Base-by-base conservation (phyloP, 495 filamentous ascomycete species). In the Hypoxylon fragiforme region DNA sequence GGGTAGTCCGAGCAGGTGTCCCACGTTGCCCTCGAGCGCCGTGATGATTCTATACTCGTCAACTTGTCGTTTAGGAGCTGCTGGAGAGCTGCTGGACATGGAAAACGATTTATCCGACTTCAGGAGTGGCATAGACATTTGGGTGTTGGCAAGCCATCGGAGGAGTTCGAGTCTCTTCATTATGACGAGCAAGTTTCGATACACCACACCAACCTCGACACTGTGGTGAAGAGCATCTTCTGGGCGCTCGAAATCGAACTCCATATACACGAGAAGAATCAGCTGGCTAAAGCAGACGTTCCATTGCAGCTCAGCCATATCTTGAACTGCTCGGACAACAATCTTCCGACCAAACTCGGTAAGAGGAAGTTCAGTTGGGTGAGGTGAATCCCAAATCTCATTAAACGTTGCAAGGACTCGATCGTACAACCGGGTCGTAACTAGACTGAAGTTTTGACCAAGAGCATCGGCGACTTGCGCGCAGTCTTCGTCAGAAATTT, bases 211-310 rank as follows among this genome's bases (percentile, higher is more conserved):
- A 16, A 86, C 78, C 55, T 91, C 82, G 50, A 92, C 87, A 11
- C 74, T 71, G n/a, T 73, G 58, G 51, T 81, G 70, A 18, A 82
- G 77, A 1, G 84, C 80, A 11, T 82, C 78, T 20, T 87, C 84
- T 21, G 82, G 80, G 58, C 81, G 79, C 40, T 92, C 82, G 24
- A 86, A 78, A 56, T 92, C 91, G 35, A 82, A 81, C 62, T 89
- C 87, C 67, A 97, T 82, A 57, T 96, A 88, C 13, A 91, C 77
- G 8, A 94, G 77, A 3, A 97, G 73, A n/a, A 91, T 75, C 1
- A 96, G 66, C n/a, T 97, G 80, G 65, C 90, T 87, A 38, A 90
- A 83, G 12, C 95, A 81, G 12, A 92, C 75, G 26, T 81, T 79
- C 56, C 81, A 81, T 50, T 87, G 83, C 4, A 86, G 66, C 38